Base-by-base conservation (phyloP, 352 stramenopile genomes). In the Lagenidium sp. region DNA sequence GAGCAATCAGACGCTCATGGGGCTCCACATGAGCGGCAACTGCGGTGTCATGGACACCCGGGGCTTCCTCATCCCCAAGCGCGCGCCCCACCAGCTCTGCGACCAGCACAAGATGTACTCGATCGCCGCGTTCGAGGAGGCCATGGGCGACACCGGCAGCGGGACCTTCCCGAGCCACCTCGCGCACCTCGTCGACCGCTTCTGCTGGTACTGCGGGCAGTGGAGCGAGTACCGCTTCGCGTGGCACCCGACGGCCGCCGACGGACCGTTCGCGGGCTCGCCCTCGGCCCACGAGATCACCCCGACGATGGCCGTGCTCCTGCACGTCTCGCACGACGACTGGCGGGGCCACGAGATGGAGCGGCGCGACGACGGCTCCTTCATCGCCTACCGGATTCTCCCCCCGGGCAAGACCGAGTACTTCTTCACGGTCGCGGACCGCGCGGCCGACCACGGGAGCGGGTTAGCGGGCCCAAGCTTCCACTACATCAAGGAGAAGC, bases 101-200 rank as follows among this genome's bases (percentile, higher is more conserved):
- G 65, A 85, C 30, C 78, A 90, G 44, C 74, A 90, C 60, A 90
- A 90, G 45, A 62, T 76, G 47, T 85, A 72, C 49, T 82, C 71
- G 13, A 82, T 90, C 44, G 66, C 66, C 2, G 53, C 84, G 0
- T 90, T 87, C 36, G 74, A 90, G 36, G 70, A 82, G 26, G 57
- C 68, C 16, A 77, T 86, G 39, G 75, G 68, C 22, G 69, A 86
- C 23, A 60, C 49, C 36, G 78, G 74, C 6, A 65, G 43, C 2
- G 69, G 68, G 19, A 47, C 64, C 6, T 77, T 85, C 25, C 68
- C 75, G 4, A 15, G 60, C 2, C 72, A 85, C 16, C 41, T 83
- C 0, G 57, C 59, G 30, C 57, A 44, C 20, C 65, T 84, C 25
- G 70, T 85, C 1, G 74, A 90, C 40, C 59, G 62, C n/a, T 77